Evolutionary conservation across 2,329 filamentous ascomycete genomes (phyloP).

Genomic region (Ramularia collo-cygni): DNA sequence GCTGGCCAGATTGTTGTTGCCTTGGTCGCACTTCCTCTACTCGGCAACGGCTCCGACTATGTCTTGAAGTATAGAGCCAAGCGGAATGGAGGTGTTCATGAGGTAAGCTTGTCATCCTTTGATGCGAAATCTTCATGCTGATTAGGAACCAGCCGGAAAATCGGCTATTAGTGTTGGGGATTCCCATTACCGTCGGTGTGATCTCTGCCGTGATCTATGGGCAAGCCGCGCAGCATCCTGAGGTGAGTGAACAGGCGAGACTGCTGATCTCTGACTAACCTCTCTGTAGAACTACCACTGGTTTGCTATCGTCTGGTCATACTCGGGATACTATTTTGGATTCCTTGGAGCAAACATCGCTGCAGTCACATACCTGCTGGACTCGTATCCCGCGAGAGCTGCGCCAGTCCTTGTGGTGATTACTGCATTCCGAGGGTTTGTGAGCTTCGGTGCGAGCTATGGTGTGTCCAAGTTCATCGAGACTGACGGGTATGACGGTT

Average conservation of each 20-base stretch:
- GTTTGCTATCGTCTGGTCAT: conserved; percentile 20
- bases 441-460: conserved; percentile 40
- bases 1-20: conserved; percentile 36
- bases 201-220: conserved; percentile 37
- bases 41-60: conserved; percentile 36
- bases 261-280: neutral
- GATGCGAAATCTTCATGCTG: too few species aligned
- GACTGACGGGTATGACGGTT: conserved; percentile 28
- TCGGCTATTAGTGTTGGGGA: conserved; percentile 31
- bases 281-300: conserved; percentile 15
- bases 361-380: conserved; percentile 40
- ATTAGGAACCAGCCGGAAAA: conserved; percentile 35
- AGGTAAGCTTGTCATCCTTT: neutral
- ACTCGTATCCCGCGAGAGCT: conserved; percentile 38
- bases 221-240: conserved; percentile 15
- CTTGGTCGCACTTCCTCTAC: conserved; percentile 33
- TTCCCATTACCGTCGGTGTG: conserved; percentile 35
- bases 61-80: conserved; percentile 32
- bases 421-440: conserved; percentile 41
- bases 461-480: conserved; percentile 32
- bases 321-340: conserved; percentile 27
- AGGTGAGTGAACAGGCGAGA: neutral
- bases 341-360: conserved; percentile 41
- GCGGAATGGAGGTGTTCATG: conserved; percentile 36
- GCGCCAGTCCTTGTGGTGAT: conserved; percentile 41